Evolutionary conservation across 805 yeast species (phyloP).

Genomic region (Ogataea angusta): DNA sequence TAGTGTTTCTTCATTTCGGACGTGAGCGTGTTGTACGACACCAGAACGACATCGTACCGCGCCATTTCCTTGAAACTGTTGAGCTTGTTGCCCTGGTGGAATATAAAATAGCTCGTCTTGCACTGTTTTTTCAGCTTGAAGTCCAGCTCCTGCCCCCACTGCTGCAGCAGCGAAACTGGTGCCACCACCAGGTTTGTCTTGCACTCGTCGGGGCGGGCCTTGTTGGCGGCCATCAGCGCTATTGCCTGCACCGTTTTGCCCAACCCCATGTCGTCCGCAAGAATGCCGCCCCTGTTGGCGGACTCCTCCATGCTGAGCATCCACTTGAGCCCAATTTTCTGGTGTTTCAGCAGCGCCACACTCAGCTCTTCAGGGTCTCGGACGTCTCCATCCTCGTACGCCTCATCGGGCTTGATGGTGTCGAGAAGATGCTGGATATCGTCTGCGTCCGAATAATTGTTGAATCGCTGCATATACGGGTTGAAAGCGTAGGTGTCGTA

Average conservation of each 20-base stretch:
- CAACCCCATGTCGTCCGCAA: constrained; percentile 83
- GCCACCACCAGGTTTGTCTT: constrained; percentile 77
- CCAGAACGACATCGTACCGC: constrained; percentile 67
- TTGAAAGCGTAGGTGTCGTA: constrained; percentile 10
- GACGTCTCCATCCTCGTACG: constrained; percentile 44
- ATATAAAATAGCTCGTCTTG: constrained; percentile 51
- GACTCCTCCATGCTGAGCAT: constrained; percentile 64
- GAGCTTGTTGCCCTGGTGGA: constrained; percentile 48
- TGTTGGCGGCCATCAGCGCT: constrained; percentile 51
- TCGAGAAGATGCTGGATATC: constrained; percentile 39
- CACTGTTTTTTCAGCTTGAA: constrained; percentile 53
- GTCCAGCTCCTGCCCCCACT: constrained; percentile 79
- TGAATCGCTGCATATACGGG: constrained; percentile 10
- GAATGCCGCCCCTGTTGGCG: constrained; percentile 58
- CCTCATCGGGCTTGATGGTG: constrained; percentile 52
- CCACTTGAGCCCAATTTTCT: constrained; percentile 84
- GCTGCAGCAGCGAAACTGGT: constrained; percentile 82
- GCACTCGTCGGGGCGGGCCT: constrained; percentile 26
- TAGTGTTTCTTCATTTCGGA: constrained; percentile 72
- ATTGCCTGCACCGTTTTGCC: constrained; percentile 75
- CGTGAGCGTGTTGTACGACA: constrained; percentile 77
- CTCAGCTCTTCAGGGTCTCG: constrained; percentile 68
- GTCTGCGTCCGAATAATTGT: constrained; percentile 18
- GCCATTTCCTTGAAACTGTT: constrained; percentile 44
- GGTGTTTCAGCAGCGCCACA: constrained; percentile 53